Evolutionary conservation across 225 moss, liverwort and hornwort genomes (phyloP).

Genomic region (Ulota crispa): DNA sequence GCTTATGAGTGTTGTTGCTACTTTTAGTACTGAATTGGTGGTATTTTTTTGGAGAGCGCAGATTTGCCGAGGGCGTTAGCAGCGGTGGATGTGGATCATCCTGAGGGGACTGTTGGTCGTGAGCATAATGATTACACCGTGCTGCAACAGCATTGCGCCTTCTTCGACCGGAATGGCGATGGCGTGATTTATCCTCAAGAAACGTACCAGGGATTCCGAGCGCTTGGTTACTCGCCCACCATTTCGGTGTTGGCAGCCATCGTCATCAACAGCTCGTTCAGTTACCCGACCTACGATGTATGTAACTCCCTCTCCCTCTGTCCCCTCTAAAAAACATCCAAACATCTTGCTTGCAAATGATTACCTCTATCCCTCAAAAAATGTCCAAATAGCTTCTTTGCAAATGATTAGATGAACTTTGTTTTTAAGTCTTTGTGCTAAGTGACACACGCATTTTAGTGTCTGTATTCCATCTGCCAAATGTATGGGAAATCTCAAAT

Average conservation of each 20-base stretch:
- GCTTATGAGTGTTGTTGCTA: no score
- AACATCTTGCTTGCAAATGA: no score
- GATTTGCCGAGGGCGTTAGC: constrained; percentile 59
- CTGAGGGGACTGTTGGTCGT: constrained; percentile 51
- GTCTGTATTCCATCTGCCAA: no score
- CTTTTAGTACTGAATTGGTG: no score
- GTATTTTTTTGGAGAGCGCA: neutral
- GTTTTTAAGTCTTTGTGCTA: no score
- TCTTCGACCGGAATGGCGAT: constrained; percentile 48
- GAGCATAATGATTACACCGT: constrained; percentile 52
- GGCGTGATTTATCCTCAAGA: constrained; percentile 51
- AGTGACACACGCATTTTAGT: no score
- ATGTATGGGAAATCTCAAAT: no score
- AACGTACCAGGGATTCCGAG: constrained; percentile 43
- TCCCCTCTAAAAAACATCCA: no score
- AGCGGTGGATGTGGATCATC: constrained; percentile 56
- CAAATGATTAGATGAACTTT: no score
- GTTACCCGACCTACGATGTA: constrained; percentile 57
- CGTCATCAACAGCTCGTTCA: constrained; percentile 46
- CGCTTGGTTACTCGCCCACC: constrained; percentile 39
- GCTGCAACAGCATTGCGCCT: constrained; percentile 53
- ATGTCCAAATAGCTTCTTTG: no score
- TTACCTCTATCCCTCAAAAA: no score
- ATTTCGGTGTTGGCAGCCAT: constrained; percentile 44
- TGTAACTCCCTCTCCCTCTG: no score